These are phyloP conservation scores for Scheffersomyces lignicola DNA, from an alignment of 1,139 yeast species.

Conservation along the genomic window DNA sequence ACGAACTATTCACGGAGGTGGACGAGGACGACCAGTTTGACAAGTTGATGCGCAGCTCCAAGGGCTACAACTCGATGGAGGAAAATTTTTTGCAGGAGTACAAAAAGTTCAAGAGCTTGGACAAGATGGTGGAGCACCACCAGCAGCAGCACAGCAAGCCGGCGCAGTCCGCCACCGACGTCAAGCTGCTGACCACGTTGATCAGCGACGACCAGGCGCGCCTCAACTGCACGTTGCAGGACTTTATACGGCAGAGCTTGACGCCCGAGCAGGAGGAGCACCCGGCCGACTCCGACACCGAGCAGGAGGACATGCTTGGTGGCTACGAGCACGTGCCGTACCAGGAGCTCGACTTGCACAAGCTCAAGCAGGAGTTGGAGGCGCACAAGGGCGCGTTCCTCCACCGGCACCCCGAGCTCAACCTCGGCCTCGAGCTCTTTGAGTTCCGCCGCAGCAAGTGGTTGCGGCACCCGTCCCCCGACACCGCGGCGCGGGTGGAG, in stretches of 20 bases:
- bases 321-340: conserved; percentile 17
- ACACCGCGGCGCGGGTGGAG: too few relatives aligned
- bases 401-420: conserved; percentile 7
- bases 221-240: conserved; percentile 21
- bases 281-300: conserved; percentile 12
- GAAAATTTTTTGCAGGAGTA: conserved; percentile 36
- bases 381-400: conserved; percentile 12
- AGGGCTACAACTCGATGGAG: conserved; percentile 29
- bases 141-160: background rate
- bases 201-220: conserved; percentile 15
- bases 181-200: conserved; percentile 13
- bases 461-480: conserved; percentile 30
- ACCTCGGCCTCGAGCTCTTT: conserved; percentile 59
- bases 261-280: conserved; percentile 16
- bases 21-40: conserved; percentile 30
- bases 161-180: conserved; percentile 13
- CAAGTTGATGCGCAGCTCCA: conserved; percentile 19
- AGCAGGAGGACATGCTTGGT: conserved; percentile 19
- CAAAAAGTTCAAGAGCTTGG: conserved; percentile 34
- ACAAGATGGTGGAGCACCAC: conserved; percentile 27
- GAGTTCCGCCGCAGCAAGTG: conserved; percentile 58
- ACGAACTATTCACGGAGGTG: conserved; percentile 42
- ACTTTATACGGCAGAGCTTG: conserved; percentile 23
- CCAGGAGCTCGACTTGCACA: conserved; percentile 28
- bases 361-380: conserved; percentile 28